Evolutionary conservation across 768 basidiomycete genomes (phyloP), one percentile per base, ranked within the genome.

Genomic region (Tylopilus vinaceipallidus): DNA sequence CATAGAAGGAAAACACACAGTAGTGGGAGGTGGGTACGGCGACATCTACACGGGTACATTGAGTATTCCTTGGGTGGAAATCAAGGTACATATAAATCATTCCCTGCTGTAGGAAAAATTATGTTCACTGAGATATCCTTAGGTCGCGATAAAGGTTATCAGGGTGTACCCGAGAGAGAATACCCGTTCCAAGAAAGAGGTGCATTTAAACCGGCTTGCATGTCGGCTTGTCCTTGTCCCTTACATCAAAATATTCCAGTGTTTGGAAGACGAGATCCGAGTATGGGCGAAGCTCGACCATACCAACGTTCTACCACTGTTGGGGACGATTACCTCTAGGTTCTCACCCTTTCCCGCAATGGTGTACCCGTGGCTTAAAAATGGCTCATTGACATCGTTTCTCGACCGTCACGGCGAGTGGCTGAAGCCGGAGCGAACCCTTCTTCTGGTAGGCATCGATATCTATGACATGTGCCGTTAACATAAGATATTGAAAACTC

Each of bases 231-330:
- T 32, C 17, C 12, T 6, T 29, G 7, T 11, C 7, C 9, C 46
- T 52, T 29, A 49, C 14, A 41, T 6, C n/a, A 1, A 11, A 12
- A 9, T 51, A 13, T 45, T 17, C 22, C 16, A 52, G 53, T 20
- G 40, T 24, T 27, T 54, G 13, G 30, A 24, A 35, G 35, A 36
- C 3, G 53, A 54, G 24, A 17, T 47, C 14, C 20, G 35, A n/a
- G 36, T 54, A 16, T 52, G 53, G 53, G 35, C 29, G 50, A 54
- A 38, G 16, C 50, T 54, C 24, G 23, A 34, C 4, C 50, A 52
- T 29, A 1, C 29, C 24, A 46, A 37, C 12, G 41, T 54, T 34
- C 12, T 54, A 13, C 5, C 20, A 3, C 22, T 41, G 4, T 12
- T 41, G 13, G 40, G 40, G 14, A 41, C n/a, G 17, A 29, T n/a